Evolutionary conservation across 1,284 basidiomycete genomes (phyloP), one percentile per base, ranked within the genome.

Genomic region (Heterobasidion irregulare): DNA sequence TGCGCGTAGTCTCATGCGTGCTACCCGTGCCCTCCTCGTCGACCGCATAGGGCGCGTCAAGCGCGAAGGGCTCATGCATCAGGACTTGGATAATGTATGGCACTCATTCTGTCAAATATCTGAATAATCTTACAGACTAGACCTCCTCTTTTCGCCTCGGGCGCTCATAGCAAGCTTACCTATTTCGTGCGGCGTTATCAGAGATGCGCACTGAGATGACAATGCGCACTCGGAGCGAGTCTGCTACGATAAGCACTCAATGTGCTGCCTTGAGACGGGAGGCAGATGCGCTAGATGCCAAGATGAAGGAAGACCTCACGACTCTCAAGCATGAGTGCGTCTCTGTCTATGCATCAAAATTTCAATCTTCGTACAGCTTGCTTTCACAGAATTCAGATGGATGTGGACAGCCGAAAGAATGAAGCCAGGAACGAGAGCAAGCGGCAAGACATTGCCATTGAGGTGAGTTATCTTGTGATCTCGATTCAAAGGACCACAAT

Each of bases 281-380:
- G 55, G 86, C 96, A 10, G 96, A 99, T 66, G 75, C 79, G 3
- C 71, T 98, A 35, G 84, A 89, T 63, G 86, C 91, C 53, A 94
- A 91, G 71, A 90, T 99, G 84, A 96, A 96, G 70, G 94, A 98
- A 69, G 93, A 97, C 64, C 75, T 99, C 46, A 83, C 80, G 26
- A 87, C 82, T 41, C 75, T 99, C 64, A 94, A 94, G 71, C 94
- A 98, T 66, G 94, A 98, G 89, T 93, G 63, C 60, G 84, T 79
- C 12, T 15, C 9, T 50, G 44, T 35, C 46, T 8, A n/a, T 16
- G 16, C 7, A 53, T 26, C 7, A 26, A 48, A 54, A 19, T 15
- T 19, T 48, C 57, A 32, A 52, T 44, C 15, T 50, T 51, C 56
- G 46, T 47, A 47, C 18, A 10, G 46, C 35, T 53, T 19, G n/a